Base-by-base conservation (phyloP, 2,329 filamentous ascomycete genomes). In the Juglanconis sp. region DNA sequence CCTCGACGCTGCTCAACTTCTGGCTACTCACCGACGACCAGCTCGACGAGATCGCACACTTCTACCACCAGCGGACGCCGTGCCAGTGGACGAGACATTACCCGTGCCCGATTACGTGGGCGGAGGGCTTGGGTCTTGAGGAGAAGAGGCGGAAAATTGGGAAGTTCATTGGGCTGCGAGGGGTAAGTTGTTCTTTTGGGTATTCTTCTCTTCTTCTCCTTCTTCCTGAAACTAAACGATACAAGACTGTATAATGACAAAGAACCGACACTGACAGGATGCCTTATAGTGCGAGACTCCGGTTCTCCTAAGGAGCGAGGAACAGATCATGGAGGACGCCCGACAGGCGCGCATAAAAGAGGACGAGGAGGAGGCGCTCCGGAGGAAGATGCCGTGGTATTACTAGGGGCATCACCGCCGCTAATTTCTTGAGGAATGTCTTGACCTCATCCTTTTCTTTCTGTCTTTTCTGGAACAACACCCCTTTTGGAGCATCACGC, bases 111-210 rank as follows among this genome's bases (percentile, higher is more conserved):
- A 82, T 92, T 69, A 73, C 77, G 56, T 92, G 88, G 89, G 71
- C 73, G 2, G 72, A 73, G 5, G 74, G 79, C 62, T 71, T 86
- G 61, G 73, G 77, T 2, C 71, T 87, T 32, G 83, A 87, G 71
- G 81, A 92, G 70, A 92, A 92, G 79, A 80, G 89, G 63, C 78
- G 88, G 63, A 86, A 87, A 74, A 84, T 92, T 69, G 89, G 89
- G 50, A 79, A 83, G 66, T 92, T 92, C 66, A 91, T 92, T 69
- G 89, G 89, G 11, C 76, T 92, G 59, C 76, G 84, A 54, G 88
- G 87, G n/a, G 61, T 63, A 11, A 61, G 61, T 61, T 40, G 2
- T n/a, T 10, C 10, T 42, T 35, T 5, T 51, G 24, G 24, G 24
- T 24, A 24, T 17, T 31, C 32, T 32, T 15, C 9, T 36, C 31